Conservation (phyloP, 208 protist genomes). For the Leishmania tarentolae region DNA sequence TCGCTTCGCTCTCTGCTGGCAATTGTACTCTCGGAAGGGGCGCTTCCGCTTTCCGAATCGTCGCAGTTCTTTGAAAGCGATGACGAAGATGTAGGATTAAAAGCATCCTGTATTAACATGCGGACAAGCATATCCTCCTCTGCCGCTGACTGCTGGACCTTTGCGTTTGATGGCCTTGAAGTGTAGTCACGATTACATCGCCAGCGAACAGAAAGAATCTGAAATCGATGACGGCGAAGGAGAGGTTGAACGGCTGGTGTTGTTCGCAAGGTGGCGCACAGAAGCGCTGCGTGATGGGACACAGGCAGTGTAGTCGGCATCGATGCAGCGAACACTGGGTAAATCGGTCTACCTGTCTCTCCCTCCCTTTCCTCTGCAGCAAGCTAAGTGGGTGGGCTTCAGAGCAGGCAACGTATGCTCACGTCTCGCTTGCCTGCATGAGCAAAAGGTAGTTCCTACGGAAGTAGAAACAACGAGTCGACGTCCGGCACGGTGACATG, state of each 20-base stretch:
- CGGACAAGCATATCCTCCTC: conserved; percentile 10
- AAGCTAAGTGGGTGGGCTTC: not conserved
- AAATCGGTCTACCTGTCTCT: not conserved
- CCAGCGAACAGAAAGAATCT: not conserved
- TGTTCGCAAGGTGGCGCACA: not conserved
- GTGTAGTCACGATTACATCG: not conserved
- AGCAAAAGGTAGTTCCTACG: not conserved
- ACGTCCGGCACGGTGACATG: not conserved
- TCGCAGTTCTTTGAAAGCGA: not conserved
- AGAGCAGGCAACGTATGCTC: not conserved
- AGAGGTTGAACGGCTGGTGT: not conserved
- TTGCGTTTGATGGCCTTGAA: not conserved
- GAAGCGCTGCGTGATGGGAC: not conserved
- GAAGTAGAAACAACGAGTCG: not conserved
- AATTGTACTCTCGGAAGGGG: not conserved
- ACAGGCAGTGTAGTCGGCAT: not conserved
- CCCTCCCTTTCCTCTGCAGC: not conserved
- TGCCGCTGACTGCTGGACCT: not conserved
- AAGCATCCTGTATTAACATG: conserved; percentile 9
- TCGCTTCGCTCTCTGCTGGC: not conserved
- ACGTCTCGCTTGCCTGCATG: not conserved
- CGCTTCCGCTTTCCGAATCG: not conserved
- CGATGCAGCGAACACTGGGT: not conserved
- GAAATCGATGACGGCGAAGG: not conserved
- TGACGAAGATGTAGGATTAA: not conserved